Evolutionary conservation across 768 basidiomycete species (phyloP).

Genomic region (Rhizopogon vesiculosus): DNA sequence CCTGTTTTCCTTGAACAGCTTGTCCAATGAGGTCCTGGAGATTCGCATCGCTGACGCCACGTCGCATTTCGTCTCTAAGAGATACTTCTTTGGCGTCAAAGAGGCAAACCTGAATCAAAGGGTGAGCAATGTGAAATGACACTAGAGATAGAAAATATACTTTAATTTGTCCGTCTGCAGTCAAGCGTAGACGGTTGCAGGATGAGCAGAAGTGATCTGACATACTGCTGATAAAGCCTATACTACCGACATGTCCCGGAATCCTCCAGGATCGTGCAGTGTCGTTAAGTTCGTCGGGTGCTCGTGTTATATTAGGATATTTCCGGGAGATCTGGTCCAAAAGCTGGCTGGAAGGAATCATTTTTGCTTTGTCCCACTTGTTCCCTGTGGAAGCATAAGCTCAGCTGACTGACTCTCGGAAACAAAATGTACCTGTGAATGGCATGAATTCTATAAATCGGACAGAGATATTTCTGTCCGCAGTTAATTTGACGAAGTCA

Average conservation of each 20-base stretch:
- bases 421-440: slow-evolving; percentile 59
- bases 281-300: slow-evolving; percentile 65
- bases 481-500: slow-evolving; percentile 77
- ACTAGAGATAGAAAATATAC: slow-evolving; percentile 26
- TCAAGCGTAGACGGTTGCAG: slow-evolving; percentile 80
- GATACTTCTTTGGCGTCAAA: slow-evolving; percentile 85
- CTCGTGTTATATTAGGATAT: slow-evolving; percentile 51
- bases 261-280: slow-evolving; percentile 80
- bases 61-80: slow-evolving; percentile 68
- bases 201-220: slow-evolving; percentile 88
- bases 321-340: slow-evolving; percentile 42
- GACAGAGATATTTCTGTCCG: slow-evolving; percentile 56
- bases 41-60: slow-evolving; percentile 58
- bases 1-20: slow-evolving; percentile 70
- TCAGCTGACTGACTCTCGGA: background rate
- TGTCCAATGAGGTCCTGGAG: slow-evolving; percentile 54
- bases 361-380: slow-evolving; percentile 78
- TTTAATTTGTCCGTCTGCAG: slow-evolving; percentile 91
- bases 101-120: slow-evolving; percentile 63
- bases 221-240: slow-evolving; percentile 93
- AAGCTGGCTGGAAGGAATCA: slow-evolving; percentile 71
- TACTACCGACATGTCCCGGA: slow-evolving; percentile 62
- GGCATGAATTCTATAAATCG: slow-evolving; percentile 96
- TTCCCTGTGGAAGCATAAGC: slow-evolving; percentile 51
- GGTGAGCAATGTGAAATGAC: background rate